These are phyloP conservation scores for Ogataea degrootiae DNA, from an alignment of 805 yeast genomes.

Conservation along the genomic window DNA sequence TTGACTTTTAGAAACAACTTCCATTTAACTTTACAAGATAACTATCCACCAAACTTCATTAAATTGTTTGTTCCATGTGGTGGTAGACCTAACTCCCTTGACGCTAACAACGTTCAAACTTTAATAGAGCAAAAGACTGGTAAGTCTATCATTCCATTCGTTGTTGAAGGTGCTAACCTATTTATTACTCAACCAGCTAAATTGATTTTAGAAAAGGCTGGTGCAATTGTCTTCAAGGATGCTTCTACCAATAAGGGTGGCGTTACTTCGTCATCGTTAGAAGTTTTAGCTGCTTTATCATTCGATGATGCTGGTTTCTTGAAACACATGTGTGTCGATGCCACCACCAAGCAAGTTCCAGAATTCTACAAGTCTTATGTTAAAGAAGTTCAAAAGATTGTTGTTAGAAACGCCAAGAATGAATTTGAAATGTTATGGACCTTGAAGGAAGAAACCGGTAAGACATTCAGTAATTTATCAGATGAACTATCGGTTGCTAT, in stretches of 20 bases:
- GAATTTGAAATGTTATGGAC: constrained; percentile 90
- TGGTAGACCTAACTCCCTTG: constrained; percentile 96
- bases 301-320: constrained; percentile 82
- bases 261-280: constrained; percentile 93
- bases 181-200: constrained; percentile 95
- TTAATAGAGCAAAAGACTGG: constrained; percentile 75
- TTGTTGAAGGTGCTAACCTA: constrained; percentile 96
- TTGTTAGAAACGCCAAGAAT: constrained; percentile 70
- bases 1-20: constrained; percentile 84
- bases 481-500: constrained; percentile 80
- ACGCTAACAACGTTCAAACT: constrained; percentile 70
- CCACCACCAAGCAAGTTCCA: constrained; percentile 51
- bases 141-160: constrained; percentile 71
- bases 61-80: constrained; percentile 97
- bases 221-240: constrained; percentile 85
- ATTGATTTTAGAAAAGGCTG: constrained; percentile 78
- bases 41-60: constrained; percentile 51
- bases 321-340: constrained; percentile 70
- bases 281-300: constrained; percentile 90
- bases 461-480: constrained; percentile 64
- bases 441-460: constrained; percentile 59
- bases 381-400: constrained; percentile 69
- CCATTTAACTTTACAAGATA: constrained; percentile 70
- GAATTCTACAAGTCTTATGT: constrained; percentile 81
- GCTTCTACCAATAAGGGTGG: constrained; percentile 98